A percentile compares a stretch with the other conserved stretches of the same genome.
Conservation (phyloP, 1,284 basidiomycete species). For the Malassezia restricta region DNA sequence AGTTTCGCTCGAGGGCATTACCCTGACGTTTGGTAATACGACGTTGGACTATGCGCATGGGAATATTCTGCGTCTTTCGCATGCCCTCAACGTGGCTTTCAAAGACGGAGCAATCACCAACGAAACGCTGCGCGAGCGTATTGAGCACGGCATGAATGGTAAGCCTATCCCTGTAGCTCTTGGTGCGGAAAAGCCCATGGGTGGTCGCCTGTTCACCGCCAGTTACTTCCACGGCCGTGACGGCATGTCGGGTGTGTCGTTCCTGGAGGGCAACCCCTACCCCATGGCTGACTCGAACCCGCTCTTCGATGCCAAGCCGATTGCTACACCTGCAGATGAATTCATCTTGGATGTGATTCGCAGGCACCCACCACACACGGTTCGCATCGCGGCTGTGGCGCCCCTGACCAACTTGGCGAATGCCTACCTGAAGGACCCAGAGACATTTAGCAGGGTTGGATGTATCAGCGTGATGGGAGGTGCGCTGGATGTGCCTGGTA, state of each 20-base stretch:
- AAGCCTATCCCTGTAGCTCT: slow-evolving; percentile 21
- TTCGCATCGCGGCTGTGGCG: slow-evolving; percentile 75
- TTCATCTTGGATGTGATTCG: slow-evolving; percentile 60
- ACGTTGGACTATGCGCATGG: slow-evolving; percentile 47
- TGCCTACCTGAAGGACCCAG: slow-evolving; percentile 55
- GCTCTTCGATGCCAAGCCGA: slow-evolving; percentile 46
- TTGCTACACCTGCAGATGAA: slow-evolving; percentile 53
- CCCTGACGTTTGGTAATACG: slow-evolving; percentile 53
- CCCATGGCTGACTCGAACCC: slow-evolving; percentile 16
- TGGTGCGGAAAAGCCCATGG: slow-evolving; percentile 53
- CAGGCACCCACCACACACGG: slow-evolving; percentile 54
- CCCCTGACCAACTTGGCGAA: slow-evolving; percentile 75
- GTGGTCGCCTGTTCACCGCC: slow-evolving; percentile 65
- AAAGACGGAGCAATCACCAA: slow-evolving; percentile 57
- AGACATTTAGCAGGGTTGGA: slow-evolving; percentile 53
- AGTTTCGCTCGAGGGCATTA: slow-evolving; percentile 52
- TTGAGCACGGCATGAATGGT: slow-evolving; percentile 13
- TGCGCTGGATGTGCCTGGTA: slow-evolving; percentile 83
- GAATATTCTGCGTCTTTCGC: slow-evolving; percentile 50
- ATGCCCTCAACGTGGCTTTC: slow-evolving; percentile 53
- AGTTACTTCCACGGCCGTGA: slow-evolving; percentile 56
- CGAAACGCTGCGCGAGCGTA: slow-evolving; percentile 54
- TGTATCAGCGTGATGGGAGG: slow-evolving; percentile 87
- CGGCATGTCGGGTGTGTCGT: slow-evolving; percentile 33
- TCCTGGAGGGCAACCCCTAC: slow-evolving; percentile 29